Conservation (phyloP, 169 alveolate species). For the Cryptosporidium viatorum region DNA sequence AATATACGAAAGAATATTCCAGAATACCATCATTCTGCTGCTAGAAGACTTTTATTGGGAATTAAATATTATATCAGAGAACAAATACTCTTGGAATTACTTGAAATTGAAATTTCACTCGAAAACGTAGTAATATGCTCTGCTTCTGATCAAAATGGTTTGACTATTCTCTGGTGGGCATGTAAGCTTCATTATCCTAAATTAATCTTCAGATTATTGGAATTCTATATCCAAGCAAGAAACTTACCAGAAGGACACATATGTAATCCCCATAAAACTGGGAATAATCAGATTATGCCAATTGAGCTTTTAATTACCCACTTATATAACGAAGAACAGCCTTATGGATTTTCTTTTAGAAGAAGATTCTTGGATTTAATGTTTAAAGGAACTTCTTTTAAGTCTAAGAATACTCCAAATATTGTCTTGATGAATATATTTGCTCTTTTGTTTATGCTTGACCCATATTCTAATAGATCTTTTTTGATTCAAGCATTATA, state of each 20-base stretch:
- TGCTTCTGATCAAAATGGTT: slow-evolving; percentile 50
- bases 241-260: slow-evolving; percentile 57
- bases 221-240: slow-evolving; percentile 43
- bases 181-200: slow-evolving; percentile 40
- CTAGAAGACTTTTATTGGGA: slow-evolving; percentile 60
- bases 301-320: slow-evolving; percentile 45
- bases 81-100: slow-evolving; percentile 38
- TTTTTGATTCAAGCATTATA: slow-evolving; percentile 50
- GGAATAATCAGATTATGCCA: slow-evolving; percentile 53
- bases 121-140: slow-evolving; percentile 52
- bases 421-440: slow-evolving; percentile 46
- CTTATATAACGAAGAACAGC: slow-evolving; percentile 1
- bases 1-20: slow-evolving; percentile 41
- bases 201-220: slow-evolving; percentile 51
- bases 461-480: slow-evolving; percentile 47
- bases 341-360: slow-evolving; percentile 39
- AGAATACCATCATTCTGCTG: slow-evolving; percentile 65
- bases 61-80: slow-evolving; percentile 29
- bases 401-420: not conserved
- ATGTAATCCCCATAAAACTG: slow-evolving; percentile 67
- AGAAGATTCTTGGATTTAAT: slow-evolving; percentile 55
- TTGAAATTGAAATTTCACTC: slow-evolving; percentile 55
- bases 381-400: not conserved
- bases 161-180: slow-evolving; percentile 73
- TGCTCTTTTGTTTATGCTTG: slow-evolving; percentile 40